Evolutionary conservation across 805 yeast species (phyloP).

Genomic region (Kodamaea leandrae): DNA sequence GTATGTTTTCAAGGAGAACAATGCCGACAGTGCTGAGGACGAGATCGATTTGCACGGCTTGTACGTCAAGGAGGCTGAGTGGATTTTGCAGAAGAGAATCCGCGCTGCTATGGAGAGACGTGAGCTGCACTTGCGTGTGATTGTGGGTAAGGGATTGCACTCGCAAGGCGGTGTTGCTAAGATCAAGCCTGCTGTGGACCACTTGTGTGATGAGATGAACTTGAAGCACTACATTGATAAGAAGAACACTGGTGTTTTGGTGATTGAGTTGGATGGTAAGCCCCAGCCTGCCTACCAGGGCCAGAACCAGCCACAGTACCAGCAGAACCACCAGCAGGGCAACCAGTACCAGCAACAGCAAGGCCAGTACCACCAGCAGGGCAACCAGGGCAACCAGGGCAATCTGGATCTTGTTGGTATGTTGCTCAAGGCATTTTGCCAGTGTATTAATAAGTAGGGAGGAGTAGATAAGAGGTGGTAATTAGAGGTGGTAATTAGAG

Average conservation of each 20-base stretch:
- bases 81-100: slow-evolving; percentile 69
- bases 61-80: slow-evolving; percentile 83
- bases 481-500: too few relatives aligned
- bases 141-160: slow-evolving; percentile 92
- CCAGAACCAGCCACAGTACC: slow-evolving; percentile 18
- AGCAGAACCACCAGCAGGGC: slow-evolving; percentile 10
- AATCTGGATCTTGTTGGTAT: slow-evolving; percentile 25
- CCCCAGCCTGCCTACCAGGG: slow-evolving; percentile 18
- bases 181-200: slow-evolving; percentile 84
- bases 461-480: background rate
- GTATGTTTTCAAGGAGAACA: slow-evolving; percentile 83
- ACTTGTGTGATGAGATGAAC: slow-evolving; percentile 64
- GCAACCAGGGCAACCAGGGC: background rate
- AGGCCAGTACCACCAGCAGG: slow-evolving; percentile 12
- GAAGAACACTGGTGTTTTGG: slow-evolving; percentile 76
- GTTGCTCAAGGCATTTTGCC: slow-evolving; percentile 32
- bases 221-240: slow-evolving; percentile 61
- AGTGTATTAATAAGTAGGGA: slow-evolving; percentile 26
- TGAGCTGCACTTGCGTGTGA: slow-evolving; percentile 68
- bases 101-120: slow-evolving; percentile 57
- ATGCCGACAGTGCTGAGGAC: slow-evolving; percentile 76
- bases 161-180: slow-evolving; percentile 81
- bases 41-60: slow-evolving; percentile 95
- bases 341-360: slow-evolving; percentile 9
- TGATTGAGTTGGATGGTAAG: slow-evolving; percentile 51